phyloP scores from a whole-genome alignment of 2,329 filamentous ascomycete genomes.

The Ophiostoma himal-ulmi region DNA sequence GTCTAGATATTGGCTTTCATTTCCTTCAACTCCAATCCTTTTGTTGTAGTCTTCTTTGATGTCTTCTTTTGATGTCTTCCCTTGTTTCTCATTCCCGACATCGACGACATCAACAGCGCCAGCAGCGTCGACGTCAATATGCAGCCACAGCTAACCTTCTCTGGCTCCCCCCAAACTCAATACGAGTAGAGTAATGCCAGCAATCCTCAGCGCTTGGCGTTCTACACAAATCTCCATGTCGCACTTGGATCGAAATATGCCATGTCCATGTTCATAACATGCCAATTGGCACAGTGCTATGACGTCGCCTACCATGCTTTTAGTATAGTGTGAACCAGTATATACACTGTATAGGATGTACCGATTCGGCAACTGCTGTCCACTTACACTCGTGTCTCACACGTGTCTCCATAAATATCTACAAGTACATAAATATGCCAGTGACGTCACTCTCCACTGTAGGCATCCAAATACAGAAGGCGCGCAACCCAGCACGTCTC shows the following conservation, averaged over 20 bases:
- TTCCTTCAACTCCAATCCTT: background rate
- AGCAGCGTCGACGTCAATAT: background rate
- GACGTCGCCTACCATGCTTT: background rate
- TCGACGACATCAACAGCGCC: background rate
- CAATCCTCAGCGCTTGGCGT: background rate
- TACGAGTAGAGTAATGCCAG: background rate
- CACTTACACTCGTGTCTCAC: slow-evolving; percentile 1
- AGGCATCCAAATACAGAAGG: background rate
- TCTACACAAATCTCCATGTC: slow-evolving; percentile 1
- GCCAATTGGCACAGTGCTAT: slow-evolving; percentile 10
- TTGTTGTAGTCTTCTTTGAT: background rate
- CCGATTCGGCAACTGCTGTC: slow-evolving; percentile 4
- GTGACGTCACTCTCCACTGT: slow-evolving; percentile 4
- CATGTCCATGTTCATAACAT: background rate
- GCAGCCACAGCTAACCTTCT: background rate
- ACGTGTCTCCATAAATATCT: background rate
- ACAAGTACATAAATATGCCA: background rate
- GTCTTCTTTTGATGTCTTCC: background rate
- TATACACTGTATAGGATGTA: background rate
- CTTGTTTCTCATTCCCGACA: background rate
- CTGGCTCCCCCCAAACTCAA: background rate
- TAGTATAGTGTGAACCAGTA: background rate
- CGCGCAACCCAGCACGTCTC: background rate
- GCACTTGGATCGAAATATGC: background rate
- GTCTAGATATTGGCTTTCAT: background rate